Conservation (phyloP, 257 asterid genomes). For the Solanum etuberosum region DNA sequence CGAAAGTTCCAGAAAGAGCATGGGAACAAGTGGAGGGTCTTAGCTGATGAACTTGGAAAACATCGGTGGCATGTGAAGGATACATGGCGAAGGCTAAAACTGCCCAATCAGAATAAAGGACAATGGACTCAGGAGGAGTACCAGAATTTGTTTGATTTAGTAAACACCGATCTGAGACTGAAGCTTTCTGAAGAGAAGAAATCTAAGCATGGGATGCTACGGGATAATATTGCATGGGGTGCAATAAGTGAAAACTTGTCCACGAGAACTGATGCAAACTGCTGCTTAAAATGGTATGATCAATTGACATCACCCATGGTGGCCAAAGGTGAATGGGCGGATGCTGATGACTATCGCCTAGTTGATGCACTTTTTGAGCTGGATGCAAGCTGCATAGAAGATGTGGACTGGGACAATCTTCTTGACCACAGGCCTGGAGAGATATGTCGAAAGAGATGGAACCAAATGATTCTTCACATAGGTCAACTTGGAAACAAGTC, state of each 20-base stretch:
- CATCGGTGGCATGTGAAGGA: conserved; percentile 1
- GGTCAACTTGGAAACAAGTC: not conserved
- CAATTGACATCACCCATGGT: not conserved
- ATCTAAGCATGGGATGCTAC: not conserved
- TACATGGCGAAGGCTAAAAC: not conserved
- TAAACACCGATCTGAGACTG: not conserved
- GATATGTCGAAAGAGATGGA: conserved; percentile 1
- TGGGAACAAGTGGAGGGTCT: not conserved
- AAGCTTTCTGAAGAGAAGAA: not conserved
- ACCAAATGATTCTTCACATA: conserved; percentile 1
- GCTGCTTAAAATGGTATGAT: not conserved
- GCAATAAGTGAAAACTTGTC: not conserved
- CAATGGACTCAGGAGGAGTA: not conserved
- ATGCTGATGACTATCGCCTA: not conserved
- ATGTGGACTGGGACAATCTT: not conserved
- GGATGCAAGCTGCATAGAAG: conserved; percentile 1
- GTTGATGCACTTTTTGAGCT: not conserved
- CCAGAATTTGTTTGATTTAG: not conserved
- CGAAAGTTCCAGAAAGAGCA: not conserved
- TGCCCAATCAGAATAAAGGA: not conserved
- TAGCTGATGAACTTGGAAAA: conserved; percentile 1
- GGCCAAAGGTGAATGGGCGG: not conserved
- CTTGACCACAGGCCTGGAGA: not conserved
- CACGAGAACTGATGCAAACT: not conserved
- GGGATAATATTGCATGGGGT: not conserved